Base-by-base conservation (phyloP, 495 filamentous ascomycete species). In the Friedmanniomyces endolithicus region DNA sequence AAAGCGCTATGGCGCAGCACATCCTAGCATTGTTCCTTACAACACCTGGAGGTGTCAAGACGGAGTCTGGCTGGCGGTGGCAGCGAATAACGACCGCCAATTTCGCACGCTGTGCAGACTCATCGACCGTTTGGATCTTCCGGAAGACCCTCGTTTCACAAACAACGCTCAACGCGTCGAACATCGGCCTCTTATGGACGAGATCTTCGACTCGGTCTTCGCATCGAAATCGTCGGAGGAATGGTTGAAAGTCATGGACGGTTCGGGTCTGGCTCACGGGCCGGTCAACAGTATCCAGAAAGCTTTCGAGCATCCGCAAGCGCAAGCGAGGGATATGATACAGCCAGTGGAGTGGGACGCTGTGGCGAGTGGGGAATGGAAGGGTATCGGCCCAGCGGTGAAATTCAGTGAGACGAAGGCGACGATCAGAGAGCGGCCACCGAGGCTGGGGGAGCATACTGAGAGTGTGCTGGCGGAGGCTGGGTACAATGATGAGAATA, bases 1-100 rank as follows among this genome's bases (percentile, higher is more conserved):
- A 29, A 57, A 64, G 51, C 56, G 63, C 17, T 67, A 59, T 48
- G 67, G 67, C 16, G 63, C 65, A 14, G 65, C 65, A 11, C 67
- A 70, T 63, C 65, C 67, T 1, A 61, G 60, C 24, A 61, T 64
- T 16, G 67, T 67, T 8, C 67, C 67, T 0, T 70, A 70, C 48
- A 53, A 67, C 41, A 64, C 67, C 12, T 70, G 63, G 56, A 55
- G 59, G 50, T 67, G 65, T 14, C 55, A 55, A 29, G 63, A 70
- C 46, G 65, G 63, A 0, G 37, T 62, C 37, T 67, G 67, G 52
- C 55, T 70, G 19, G 64, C 62, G 7, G 51, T 68, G 29, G 67
- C 64, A n/a, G 67, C 64, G 41, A 67, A 64, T 57, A 70, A 67
- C 49, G 67, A 70, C 55, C 60, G 60, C 23, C 64, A 67, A 22